Evolutionary conservation across 495 filamentous ascomycete species (phyloP).

Genomic region (Hypoxylon rickii): DNA sequence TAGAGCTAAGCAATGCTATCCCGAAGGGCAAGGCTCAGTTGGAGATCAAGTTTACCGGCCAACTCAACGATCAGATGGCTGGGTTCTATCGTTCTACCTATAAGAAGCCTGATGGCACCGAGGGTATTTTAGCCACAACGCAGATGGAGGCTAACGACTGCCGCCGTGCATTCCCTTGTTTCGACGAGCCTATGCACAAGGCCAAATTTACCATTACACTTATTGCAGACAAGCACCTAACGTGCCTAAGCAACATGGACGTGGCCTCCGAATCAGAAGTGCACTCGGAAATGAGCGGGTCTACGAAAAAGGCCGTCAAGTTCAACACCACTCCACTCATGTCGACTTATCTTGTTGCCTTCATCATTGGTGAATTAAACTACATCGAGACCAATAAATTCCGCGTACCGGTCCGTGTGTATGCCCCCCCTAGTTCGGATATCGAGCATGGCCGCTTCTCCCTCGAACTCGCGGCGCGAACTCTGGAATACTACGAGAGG

Average conservation of each 20-base stretch:
- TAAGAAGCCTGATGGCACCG: conserved; percentile 65
- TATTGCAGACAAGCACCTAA: conserved; percentile 72
- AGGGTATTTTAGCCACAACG: conserved; percentile 71
- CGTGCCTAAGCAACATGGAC: conserved; percentile 83
- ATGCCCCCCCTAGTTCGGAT: conserved; percentile 65
- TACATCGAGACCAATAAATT: conserved; percentile 75
- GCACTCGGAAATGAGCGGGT: conserved; percentile 55
- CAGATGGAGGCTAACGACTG: conserved; percentile 85
- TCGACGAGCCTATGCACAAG: conserved; percentile 78
- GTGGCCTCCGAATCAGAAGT: conserved; percentile 67
- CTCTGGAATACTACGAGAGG: conserved; percentile 73
- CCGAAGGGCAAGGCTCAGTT: conserved; percentile 66
- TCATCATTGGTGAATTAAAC: conserved; percentile 76
- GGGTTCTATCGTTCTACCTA: conserved; percentile 82
- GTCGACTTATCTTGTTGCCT: conserved; percentile 79
- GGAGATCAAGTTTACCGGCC: conserved; percentile 68
- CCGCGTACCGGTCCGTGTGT: conserved; percentile 74
- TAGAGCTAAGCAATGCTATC: conserved; percentile 64
- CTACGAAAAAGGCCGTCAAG: conserved; percentile 69
- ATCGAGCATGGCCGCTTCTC: conserved; percentile 71
- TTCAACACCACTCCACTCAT: conserved; percentile 76
- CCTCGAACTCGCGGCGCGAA: conserved; percentile 68
- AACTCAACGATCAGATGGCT: conserved; percentile 79
- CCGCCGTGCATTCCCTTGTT: conserved; percentile 74
- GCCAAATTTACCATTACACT: conserved; percentile 74